Evolutionary conservation across 257 asterid genomes (phyloP), one percentile per base, ranked within the genome.

Genomic region (Solanum appendiculatum): DNA sequence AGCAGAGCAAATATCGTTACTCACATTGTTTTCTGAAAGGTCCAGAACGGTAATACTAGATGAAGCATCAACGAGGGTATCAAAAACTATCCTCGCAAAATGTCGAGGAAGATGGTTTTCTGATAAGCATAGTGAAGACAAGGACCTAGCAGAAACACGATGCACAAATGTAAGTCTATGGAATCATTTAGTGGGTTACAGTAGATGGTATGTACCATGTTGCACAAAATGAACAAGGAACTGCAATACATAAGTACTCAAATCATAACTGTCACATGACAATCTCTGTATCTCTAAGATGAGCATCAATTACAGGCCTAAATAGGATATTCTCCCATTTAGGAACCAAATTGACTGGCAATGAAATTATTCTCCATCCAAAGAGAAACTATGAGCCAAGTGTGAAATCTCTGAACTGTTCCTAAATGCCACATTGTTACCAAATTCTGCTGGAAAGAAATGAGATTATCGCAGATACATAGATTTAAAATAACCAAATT

Each of bases 11-110:
- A 84, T 58, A 83, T 60, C 72, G 58, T 72, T 66, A 89, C 98
- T 91, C 88, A 97, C 99, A 91, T 89, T 91, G 87, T 97, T 97
- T 87, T 97, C 99, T 60, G 99, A 97, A 86, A 97, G 98, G 90
- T 95, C 97, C 82, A 97, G 95, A 85, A 87, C 29, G 83, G 91
- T 89, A 89, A 97, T 89, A 83, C 89, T 87, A 73, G 95, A 90
- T 85, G 98, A 91, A 88, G 93, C 88, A 91, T 92, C 92, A 83
- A 94, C 91, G 77, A 96, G 98, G 86, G 94, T 86, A 83, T 92
- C 89, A 31, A 96, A 91, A 88, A 92, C 91, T 88, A 84, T 94
- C 88, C 88, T 90, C 20, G 94, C 98, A 82, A 94, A 92, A 86
- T 88, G 90, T 77, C 87, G 90, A 66, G 90, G 93, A 86, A 97